A percentile compares a stretch with the other conserved stretches of the same genome.
These are phyloP conservation scores for Candida coquimbonensis DNA, from an alignment of 805 yeast genomes.

Conservation along the genomic window DNA sequence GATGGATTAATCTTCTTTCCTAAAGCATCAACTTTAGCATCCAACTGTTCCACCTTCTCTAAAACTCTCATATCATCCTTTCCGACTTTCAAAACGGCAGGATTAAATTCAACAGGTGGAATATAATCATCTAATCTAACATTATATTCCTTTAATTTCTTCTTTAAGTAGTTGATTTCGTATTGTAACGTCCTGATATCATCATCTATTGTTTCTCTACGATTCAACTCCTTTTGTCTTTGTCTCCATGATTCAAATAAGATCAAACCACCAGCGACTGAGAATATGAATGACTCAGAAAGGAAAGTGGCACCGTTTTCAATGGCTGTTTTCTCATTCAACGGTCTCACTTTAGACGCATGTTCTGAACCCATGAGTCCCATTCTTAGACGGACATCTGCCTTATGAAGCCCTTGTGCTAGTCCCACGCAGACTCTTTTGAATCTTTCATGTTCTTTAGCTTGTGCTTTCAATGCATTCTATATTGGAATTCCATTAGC, in stretches of 20 bases:
- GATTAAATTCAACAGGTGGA: constrained; percentile 40
- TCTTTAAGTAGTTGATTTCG: constrained; percentile 54
- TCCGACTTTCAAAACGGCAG: constrained; percentile 36
- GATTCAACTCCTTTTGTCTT: constrained; percentile 51
- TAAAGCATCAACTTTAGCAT: constrained; percentile 6
- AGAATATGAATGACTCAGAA: constrained; percentile 69
- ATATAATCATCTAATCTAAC: constrained; percentile 41
- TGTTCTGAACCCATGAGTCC: constrained; percentile 32
- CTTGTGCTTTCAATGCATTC: constrained; percentile 63
- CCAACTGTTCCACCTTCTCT: constrained; percentile 4
- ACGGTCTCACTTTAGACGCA: constrained; percentile 53
- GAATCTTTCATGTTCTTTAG: constrained; percentile 63
- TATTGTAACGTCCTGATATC: constrained; percentile 65
- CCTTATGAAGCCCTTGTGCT: constrained; percentile 65
- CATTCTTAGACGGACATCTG: constrained; percentile 58
- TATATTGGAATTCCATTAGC: constrained; percentile 7
- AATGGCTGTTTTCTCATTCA: constrained; percentile 75
- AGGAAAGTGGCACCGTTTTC: constrained; percentile 76
- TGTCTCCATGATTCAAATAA: constrained; percentile 66
- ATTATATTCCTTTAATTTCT: constrained; percentile 36
- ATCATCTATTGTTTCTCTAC: constrained; percentile 62
- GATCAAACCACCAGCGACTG: constrained; percentile 73
- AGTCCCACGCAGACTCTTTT: constrained; percentile 53
- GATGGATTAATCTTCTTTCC: constrained; percentile 1
- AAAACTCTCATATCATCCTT: constrained; percentile 14